phyloP scores from a whole-genome alignment of 352 stramenopile species.

The Globisporangium splendens region DNA sequence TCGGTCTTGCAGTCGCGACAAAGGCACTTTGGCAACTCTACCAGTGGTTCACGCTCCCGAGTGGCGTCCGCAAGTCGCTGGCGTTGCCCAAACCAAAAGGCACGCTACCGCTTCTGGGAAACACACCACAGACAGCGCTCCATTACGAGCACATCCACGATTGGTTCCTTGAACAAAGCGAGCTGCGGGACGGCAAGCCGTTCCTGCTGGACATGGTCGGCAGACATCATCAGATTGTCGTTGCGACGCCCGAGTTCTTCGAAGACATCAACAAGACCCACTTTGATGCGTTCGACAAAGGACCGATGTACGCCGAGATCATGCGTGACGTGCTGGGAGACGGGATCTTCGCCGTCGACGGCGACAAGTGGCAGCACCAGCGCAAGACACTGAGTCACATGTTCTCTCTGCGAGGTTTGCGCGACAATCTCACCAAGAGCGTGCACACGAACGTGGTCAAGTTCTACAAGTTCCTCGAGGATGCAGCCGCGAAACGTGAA shows the following conservation, averaged over 20 bases:
- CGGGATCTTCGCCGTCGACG: constrained; percentile 27
- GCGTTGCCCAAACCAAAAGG: constrained; percentile 1
- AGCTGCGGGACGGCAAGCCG: constrained; percentile 3
- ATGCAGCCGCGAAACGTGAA: neutral
- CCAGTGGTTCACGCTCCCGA: neutral
- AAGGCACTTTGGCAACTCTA: neutral
- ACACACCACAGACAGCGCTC: constrained; percentile 13
- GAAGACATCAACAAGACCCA: constrained; percentile 20
- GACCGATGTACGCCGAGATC: constrained; percentile 4
- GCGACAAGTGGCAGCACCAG: constrained; percentile 25
- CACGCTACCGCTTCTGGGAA: constrained; percentile 11
- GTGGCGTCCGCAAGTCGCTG: constrained; percentile 1
- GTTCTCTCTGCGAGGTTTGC: constrained; percentile 26
- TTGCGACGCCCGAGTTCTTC: constrained; percentile 10
- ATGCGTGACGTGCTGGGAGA: constrained; percentile 24
- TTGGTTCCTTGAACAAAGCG: constrained; percentile 1
- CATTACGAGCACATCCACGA: constrained; percentile 10
- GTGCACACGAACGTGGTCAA: constrained; percentile 15
- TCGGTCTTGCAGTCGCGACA: too few relatives aligned
- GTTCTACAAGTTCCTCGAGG: constrained; percentile 22
- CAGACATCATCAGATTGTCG: constrained; percentile 2
- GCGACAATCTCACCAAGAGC: constrained; percentile 25
- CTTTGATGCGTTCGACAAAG: constrained; percentile 15
- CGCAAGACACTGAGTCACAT: constrained; percentile 26
- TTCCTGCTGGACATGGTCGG: constrained; percentile 7